A percentile compares a stretch with the other conserved stretches of the same genome.
These are phyloP conservation scores for Withania somnifera DNA, from an alignment of 305 asterid genomes.

Conservation along the genomic window DNA sequence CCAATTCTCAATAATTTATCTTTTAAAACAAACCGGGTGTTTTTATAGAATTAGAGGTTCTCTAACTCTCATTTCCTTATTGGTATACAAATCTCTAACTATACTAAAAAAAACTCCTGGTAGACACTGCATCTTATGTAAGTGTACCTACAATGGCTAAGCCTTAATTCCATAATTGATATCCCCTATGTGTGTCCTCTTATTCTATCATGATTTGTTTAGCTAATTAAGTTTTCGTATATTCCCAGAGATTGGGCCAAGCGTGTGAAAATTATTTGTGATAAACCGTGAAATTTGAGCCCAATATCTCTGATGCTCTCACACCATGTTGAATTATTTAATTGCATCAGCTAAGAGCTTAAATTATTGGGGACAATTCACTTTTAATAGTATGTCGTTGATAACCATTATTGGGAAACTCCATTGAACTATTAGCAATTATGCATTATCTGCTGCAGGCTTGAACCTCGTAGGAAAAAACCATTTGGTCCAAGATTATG, in stretches of 20 bases:
- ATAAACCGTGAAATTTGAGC: background rate
- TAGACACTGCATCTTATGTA: background rate
- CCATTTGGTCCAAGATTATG: slow-evolving; percentile 85
- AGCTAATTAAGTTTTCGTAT: background rate
- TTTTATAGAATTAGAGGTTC: background rate
- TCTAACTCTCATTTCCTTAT: background rate
- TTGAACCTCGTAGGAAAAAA: slow-evolving; percentile 62
- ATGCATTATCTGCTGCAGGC: slow-evolving; percentile 35
- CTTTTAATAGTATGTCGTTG: background rate
- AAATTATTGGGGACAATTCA: background rate
- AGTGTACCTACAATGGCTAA: background rate
- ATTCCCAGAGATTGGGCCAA: background rate
- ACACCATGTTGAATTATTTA: background rate
- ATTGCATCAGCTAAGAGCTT: background rate
- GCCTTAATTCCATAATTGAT: background rate
- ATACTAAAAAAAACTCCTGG: background rate
- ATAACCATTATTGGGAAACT: background rate
- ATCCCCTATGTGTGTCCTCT: background rate
- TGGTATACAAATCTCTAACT: background rate
- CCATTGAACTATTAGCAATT: background rate
- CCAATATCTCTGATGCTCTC: background rate
- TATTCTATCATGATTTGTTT: background rate
- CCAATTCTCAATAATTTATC: background rate
- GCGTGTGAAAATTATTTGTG: background rate
- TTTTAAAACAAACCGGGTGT: background rate